Percentiles rank a stretch among this genome's conserved stretches.
phyloP scores from a whole-genome alignment of 176 grass and related monocot species.

The Lolium multiflorum region DNA sequence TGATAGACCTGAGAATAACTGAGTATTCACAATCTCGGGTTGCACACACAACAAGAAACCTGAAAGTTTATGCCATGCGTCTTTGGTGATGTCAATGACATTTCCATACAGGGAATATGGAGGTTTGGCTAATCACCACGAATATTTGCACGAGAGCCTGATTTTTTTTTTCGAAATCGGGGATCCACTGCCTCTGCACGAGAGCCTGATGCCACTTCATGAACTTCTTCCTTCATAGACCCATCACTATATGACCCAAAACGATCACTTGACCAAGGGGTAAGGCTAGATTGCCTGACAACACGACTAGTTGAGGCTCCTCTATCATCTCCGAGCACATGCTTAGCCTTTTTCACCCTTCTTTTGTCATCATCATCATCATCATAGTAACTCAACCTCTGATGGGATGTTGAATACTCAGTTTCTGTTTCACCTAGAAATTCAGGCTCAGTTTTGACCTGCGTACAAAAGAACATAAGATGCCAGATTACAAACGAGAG shows the following conservation, averaged over 20 bases:
- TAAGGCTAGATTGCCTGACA: slow-evolving; percentile 11
- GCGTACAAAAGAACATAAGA: slow-evolving; percentile 27
- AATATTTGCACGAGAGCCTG: slow-evolving; percentile 34
- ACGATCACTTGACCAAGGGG: slow-evolving; percentile 15
- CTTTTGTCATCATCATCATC: slow-evolving; percentile 23
- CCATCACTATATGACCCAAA: slow-evolving; percentile 16
- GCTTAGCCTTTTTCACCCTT: slow-evolving; percentile 57
- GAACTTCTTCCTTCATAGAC: slow-evolving; percentile 54
- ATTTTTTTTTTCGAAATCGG: too few species aligned
- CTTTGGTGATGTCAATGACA: slow-evolving; percentile 58
- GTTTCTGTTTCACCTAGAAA: slow-evolving; percentile 45
- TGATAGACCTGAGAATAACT: slow-evolving; percentile 67
- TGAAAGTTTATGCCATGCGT: slow-evolving; percentile 61
- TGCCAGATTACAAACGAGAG: slow-evolving; percentile 21
- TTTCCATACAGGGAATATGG: slow-evolving; percentile 86
- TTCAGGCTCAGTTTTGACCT: slow-evolving; percentile 57
- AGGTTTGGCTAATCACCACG: slow-evolving; percentile 27
- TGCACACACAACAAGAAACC: slow-evolving; percentile 66
- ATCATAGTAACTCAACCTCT: slow-evolving; percentile 23
- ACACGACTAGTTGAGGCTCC: slow-evolving; percentile 39
- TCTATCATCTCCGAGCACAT: slow-evolving; percentile 45
- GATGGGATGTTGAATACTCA: slow-evolving; percentile 46
- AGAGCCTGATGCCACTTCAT: slow-evolving; percentile 8
- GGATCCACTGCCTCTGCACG: too few species aligned
- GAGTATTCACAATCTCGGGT: slow-evolving; percentile 73